Evolutionary conservation across 495 filamentous ascomycete species (phyloP).

Genomic region (Ramalina intermedia): DNA sequence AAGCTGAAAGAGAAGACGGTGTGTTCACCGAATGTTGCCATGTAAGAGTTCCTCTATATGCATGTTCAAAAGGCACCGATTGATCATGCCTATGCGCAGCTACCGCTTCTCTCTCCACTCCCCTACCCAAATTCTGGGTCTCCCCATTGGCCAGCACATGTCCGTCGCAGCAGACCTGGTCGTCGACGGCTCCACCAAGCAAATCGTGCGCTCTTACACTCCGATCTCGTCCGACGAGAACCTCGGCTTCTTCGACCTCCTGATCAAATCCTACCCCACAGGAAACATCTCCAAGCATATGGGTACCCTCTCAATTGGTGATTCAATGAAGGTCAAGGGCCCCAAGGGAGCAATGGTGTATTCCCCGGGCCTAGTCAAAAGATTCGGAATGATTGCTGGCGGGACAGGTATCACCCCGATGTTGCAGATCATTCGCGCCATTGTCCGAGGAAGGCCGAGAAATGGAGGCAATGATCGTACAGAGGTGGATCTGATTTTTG

Average conservation of each 20-base stretch:
- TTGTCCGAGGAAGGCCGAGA: conserved; percentile 61
- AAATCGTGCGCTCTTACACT: conserved; percentile 91
- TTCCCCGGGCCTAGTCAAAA: conserved; percentile 81
- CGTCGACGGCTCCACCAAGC: conserved; percentile 62
- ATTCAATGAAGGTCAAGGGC: conserved; percentile 76
- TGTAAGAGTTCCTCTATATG: conserved; percentile 21
- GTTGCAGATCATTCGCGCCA: conserved; percentile 86
- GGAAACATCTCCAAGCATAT: conserved; percentile 93
- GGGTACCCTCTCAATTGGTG: conserved; percentile 62
- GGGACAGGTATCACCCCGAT: conserved; percentile 97
- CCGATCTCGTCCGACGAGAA: conserved; percentile 87
- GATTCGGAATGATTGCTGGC: conserved; percentile 95
- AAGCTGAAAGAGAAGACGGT: conserved; percentile 78
- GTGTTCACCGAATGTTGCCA: conserved; percentile 93
- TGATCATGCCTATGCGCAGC: conserved; percentile 18
- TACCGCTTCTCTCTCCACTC: conserved; percentile 82
- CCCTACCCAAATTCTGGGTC: conserved; percentile 68
- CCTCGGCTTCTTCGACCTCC: conserved; percentile 87
- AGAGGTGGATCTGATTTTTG: conserved; percentile 85
- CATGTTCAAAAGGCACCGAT: background rate
- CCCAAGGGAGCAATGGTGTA: conserved; percentile 98
- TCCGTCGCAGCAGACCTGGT: conserved; percentile 60
- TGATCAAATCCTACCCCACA: conserved; percentile 93
- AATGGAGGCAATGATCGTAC: conserved; percentile 64
- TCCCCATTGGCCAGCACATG: conserved; percentile 97